A percentile compares a stretch with the other conserved stretches of the same genome.
Evolutionary conservation across 2,329 filamentous ascomycete genomes (phyloP).

Genomic region (Spiromastix sp.): DNA sequence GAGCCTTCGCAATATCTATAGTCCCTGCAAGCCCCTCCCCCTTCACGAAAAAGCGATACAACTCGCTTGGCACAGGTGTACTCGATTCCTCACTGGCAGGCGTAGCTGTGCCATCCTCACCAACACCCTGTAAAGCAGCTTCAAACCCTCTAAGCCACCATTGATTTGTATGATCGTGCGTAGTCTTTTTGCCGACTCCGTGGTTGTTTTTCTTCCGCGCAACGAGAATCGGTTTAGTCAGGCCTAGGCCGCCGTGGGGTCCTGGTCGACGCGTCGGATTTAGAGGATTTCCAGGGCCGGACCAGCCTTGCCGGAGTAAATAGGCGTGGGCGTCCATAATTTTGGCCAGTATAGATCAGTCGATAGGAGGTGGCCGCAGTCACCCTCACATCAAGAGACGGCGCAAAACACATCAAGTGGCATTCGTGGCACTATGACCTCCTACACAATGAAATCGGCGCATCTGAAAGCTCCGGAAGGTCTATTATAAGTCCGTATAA

Average conservation of each 20-base stretch:
- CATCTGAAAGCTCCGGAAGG: no score
- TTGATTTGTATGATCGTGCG: conserved; percentile 58
- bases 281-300: conserved; percentile 76
- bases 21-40: conserved; percentile 72
- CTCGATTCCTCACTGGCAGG: conserved; percentile 45
- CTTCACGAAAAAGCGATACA: conserved; percentile 78
- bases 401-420: no score
- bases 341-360: no score
- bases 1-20: conserved; percentile 15
- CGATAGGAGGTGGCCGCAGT: no score
- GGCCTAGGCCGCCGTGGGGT: conserved; percentile 57
- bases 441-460: no score
- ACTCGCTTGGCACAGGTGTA: conserved; percentile 38
- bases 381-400: no score
- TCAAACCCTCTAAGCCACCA: conserved; percentile 98
- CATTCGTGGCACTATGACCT: no score
- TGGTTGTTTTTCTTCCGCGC: conserved; percentile 72
- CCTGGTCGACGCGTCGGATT: conserved; percentile 49
- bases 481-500: no score
- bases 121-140: conserved; percentile 70
- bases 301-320: conserved; percentile 80
- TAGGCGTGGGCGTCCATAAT: conserved; percentile 76
- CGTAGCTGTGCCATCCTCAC: conserved; percentile 48
- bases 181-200: conserved; percentile 69
- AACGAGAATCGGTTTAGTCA: conserved; percentile 73